phyloP scores from a whole-genome alignment of 768 basidiomycete species.

The Mycena polygramma region DNA sequence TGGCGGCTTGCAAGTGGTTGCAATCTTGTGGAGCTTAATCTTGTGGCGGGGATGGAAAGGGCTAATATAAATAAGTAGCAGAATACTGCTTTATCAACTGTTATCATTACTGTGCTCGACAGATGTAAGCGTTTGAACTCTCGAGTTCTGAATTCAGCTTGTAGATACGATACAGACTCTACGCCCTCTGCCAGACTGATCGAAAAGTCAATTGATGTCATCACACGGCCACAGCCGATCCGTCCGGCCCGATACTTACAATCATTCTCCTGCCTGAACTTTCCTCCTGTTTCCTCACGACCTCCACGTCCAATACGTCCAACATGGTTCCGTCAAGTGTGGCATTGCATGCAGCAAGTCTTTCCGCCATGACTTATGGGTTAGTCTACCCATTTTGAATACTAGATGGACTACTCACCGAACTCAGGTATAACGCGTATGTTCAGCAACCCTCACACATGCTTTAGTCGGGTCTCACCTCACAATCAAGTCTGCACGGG shows the following conservation, averaged over 20 bases:
- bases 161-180: no score
- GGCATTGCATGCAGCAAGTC: constrained; percentile 48
- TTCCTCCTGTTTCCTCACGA: no score
- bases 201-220: no score
- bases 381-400: constrained; percentile 33
- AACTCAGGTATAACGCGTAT: constrained; percentile 28
- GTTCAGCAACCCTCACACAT: background rate
- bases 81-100: background rate
- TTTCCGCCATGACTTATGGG: constrained; percentile 53
- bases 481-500: constrained; percentile 39
- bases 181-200: no score
- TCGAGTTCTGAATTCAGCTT: no score
- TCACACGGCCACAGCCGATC: no score
- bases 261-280: no score
- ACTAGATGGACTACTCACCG: background rate
- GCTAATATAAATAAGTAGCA: constrained; percentile 52
- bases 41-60: constrained; percentile 78
- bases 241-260: no score
- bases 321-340: constrained; percentile 25
- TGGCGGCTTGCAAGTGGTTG: constrained; percentile 55
- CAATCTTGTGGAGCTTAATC: constrained; percentile 58
- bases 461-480: background rate
- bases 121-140: no score
- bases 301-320: constrained; percentile 1
- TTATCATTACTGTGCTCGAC: no score